Base-by-base conservation (phyloP, 2,329 filamentous ascomycete genomes). In the Pseudogymnoascus sp. region DNA sequence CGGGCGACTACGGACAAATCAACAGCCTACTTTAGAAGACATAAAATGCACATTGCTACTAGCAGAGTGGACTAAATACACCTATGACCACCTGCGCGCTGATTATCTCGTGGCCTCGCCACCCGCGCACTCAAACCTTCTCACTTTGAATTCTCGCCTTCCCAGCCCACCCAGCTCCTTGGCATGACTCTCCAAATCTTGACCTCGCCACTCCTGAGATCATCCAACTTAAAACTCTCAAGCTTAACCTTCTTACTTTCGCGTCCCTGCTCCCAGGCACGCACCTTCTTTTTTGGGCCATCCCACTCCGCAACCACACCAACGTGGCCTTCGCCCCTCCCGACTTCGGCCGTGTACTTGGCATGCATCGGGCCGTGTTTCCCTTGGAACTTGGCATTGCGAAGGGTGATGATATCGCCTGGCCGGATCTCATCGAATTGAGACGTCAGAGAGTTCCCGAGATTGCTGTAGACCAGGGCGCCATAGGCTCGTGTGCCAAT, bases 141-240 rank as follows among this genome's bases (percentile, higher is more conserved):
- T 63, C 31, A 64, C 60, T 29, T 59, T 42, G 83, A 85, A 70
- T 82, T 80, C 75, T 80, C 77, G 68, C 79, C 80, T 71, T 87
- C 88, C 95, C 93, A 97, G 24, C 93, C 92, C 61, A 97, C 87
- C 92, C 93, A 99, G 73, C 84, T 88, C 70, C 91, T 84, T 40
- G 91, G 90, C 85, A 97, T 96, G 53, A 97, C 89, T 64, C 95
- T 85, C 95, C 95, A 99, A 65, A 99, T 91, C 79, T 95, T 93
- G 70, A 97, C 93, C 78, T 99, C 95, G 16, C 95, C 95, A 75
- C 89, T 93, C 73, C 91, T 84, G 74, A 99, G 73, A 77, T 99
- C 95, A 50, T 93, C 92, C 65, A 99, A 82, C 78, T 93, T 90
- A 78, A 93, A 97, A 77, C 92, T 96, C 80, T 97, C 93, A 65